phyloP scores from a whole-genome alignment of 2,329 filamentous ascomycete species.

The Verruconis gallopava region DNA sequence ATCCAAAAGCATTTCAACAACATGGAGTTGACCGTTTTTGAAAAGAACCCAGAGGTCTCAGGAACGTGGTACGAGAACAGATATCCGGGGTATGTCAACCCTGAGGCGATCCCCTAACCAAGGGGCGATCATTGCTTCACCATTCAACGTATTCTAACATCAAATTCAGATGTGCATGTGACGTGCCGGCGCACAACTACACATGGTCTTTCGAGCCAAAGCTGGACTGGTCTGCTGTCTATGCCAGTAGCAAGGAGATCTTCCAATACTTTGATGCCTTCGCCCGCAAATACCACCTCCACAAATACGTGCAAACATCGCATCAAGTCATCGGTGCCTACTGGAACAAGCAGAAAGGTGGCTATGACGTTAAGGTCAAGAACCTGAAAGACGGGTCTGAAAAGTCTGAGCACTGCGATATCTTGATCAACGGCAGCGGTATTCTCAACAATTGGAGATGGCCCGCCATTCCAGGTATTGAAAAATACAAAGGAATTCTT shows the following conservation, averaged over 20 bases:
- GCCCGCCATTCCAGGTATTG: constrained; percentile 39
- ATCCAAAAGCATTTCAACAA: constrained; percentile 32
- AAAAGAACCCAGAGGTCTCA: constrained; percentile 35
- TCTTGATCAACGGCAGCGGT: constrained; percentile 36
- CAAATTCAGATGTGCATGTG: constrained; percentile 30
- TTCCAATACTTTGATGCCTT: constrained; percentile 30
- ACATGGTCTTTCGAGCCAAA: constrained; percentile 38
- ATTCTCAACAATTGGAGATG: constrained; percentile 40
- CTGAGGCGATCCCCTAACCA: constrained; percentile 1
- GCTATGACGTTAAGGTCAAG: constrained; percentile 24
- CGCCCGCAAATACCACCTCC: constrained; percentile 26
- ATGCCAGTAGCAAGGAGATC: constrained; percentile 31
- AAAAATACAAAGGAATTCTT: constrained; percentile 39
- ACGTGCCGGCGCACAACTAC: constrained; percentile 41
- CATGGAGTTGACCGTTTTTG: constrained; percentile 31
- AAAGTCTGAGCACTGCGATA: constrained; percentile 31
- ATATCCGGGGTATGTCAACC: constrained; percentile 25
- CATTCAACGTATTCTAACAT: too few species aligned
- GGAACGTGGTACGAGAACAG: constrained; percentile 43
- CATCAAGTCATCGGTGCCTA: constrained; percentile 22
- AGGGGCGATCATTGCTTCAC: neutral
- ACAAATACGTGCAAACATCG: constrained; percentile 23
- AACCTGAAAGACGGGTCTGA: constrained; percentile 18
- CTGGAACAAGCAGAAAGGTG: constrained; percentile 25
- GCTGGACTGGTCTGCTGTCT: constrained; percentile 29